Percentiles rank a stretch among this genome's conserved stretches.
Evolutionary conservation across 2,329 filamentous ascomycete genomes (phyloP).

Genomic region (Fusarium anguioides): DNA sequence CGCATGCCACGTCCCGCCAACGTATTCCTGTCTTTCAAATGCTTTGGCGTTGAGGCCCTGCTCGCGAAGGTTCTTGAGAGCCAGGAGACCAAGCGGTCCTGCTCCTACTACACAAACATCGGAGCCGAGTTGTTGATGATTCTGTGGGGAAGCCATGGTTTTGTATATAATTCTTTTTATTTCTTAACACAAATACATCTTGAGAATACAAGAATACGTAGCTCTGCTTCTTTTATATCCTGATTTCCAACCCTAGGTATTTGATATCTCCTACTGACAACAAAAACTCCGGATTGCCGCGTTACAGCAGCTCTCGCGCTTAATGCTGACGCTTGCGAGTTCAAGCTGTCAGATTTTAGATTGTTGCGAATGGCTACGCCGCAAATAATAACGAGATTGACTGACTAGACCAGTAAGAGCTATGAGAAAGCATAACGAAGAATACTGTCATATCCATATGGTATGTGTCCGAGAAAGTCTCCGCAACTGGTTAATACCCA

Average conservation of each 20-base stretch:
- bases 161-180: background rate
- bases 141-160: conserved; percentile 29
- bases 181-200: background rate
- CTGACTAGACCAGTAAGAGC: too few relatives aligned
- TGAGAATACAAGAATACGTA: background rate
- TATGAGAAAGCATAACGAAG: background rate
- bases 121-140: conserved; percentile 29
- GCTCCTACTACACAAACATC: conserved; percentile 47
- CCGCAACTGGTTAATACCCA: conserved; percentile 8
- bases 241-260: background rate
- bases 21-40: conserved; percentile 54
- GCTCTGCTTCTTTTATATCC: conserved; percentile 12
- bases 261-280: background rate
- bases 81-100: conserved; percentile 52
- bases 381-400: background rate
- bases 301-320: background rate
- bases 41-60: conserved; percentile 56
- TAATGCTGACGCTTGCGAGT: conserved; percentile 13
- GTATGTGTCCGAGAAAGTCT: conserved; percentile 26
- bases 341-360: conserved; percentile 26
- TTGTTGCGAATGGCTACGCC: background rate
- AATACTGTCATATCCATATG: background rate
- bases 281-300: background rate
- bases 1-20: conserved; percentile 58
- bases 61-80: conserved; percentile 56